phyloP scores from a whole-genome alignment of 2,329 filamentous ascomycete genomes.

The Ceratocystis lukuohia region DNA sequence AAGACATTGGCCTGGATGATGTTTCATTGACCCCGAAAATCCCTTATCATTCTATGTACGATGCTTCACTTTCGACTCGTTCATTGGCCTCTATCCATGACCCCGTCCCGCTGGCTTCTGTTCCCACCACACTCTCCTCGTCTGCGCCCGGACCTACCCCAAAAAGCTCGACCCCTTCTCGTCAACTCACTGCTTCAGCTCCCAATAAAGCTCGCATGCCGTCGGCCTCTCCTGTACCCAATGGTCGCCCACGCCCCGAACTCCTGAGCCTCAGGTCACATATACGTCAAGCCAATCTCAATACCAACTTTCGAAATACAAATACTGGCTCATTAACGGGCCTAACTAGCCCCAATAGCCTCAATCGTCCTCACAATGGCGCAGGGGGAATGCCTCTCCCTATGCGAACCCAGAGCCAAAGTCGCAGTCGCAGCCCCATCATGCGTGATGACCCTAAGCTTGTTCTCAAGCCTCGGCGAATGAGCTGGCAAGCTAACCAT shows the following conservation, averaged over 20 bases:
- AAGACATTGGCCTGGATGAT: slow-evolving; percentile 81
- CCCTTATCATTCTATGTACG: slow-evolving; percentile 9
- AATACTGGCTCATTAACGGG: slow-evolving; percentile 30
- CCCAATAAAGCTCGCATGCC: slow-evolving; percentile 22
- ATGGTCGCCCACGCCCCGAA: slow-evolving; percentile 22
- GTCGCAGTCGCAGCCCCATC: slow-evolving; percentile 39
- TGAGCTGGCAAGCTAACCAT: slow-evolving; percentile 57
- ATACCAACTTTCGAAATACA: slow-evolving; percentile 39
- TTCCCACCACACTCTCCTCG: slow-evolving; percentile 1
- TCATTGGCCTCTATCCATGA: slow-evolving; percentile 25
- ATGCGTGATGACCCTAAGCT: slow-evolving; percentile 32
- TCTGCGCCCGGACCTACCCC: slow-evolving; percentile 10
- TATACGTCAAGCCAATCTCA: slow-evolving; percentile 33
- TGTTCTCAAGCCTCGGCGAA: slow-evolving; percentile 35
- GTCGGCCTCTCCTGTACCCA: slow-evolving; percentile 25
- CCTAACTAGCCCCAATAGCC: slow-evolving; percentile 12
- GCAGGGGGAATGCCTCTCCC: slow-evolving; percentile 15
- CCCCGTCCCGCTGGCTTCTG: slow-evolving; percentile 23
- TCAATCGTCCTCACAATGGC: slow-evolving; percentile 12
- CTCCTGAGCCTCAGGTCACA: slow-evolving; percentile 34
- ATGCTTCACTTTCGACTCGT: slow-evolving; percentile 25
- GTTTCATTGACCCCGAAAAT: slow-evolving; percentile 27
- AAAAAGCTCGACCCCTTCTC: slow-evolving; percentile 13
- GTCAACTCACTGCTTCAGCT: slow-evolving; percentile 14
- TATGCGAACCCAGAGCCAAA: slow-evolving; percentile 20